Base-by-base conservation (phyloP, 1,284 basidiomycete genomes). In the Ustilago trichophora region DNA sequence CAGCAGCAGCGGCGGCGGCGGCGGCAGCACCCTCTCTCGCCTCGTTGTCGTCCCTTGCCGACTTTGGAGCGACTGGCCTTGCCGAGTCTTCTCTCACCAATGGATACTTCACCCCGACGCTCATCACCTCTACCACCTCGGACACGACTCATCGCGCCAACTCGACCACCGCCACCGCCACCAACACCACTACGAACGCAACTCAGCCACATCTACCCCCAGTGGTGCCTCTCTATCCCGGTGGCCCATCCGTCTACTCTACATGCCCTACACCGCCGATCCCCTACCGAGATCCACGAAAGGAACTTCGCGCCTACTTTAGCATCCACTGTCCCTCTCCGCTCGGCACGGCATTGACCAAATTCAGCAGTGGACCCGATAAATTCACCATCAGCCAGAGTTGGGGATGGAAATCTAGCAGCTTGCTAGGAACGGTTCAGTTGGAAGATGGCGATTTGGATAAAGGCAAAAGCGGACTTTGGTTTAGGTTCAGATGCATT, bases 281-380 rank as follows among this genome's bases (percentile, higher is more conserved):
- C 12, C 80, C 80, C 4, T 85, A 85, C 60, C 55, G 73, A 16
- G 84, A 85, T 65, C 74, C 80, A 0, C 63, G 84, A 21, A 72
- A 78, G 27, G 65, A 81, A 4, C 80, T 84, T 18, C 83, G 83
- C 68, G 83, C 83, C 1, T 92, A 91, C 82, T 96, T 97, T 77
- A 87, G 87, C 37, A 89, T 96, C 62, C 87, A 87, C 56, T 94
- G 92, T 76, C 87, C 90, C 1, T 90, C 87, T 50, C 88, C 89
- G 11, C 88, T 90, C 7, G 92, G 93, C 7, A 88, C 89, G 4
- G 89, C 89, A 19, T 85, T 93, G 73, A 93, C 91, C 38, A 86
- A 88, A 40, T 96, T 96, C 79, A 87, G 88, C 54, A 92, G 90
- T 59, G 87, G 89, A 1, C 93, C 93, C 2, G 93, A 96, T 79